Evolutionary conservation across 2,329 filamentous ascomycete species (phyloP).

Genomic region (Aspergillus sp.): DNA sequence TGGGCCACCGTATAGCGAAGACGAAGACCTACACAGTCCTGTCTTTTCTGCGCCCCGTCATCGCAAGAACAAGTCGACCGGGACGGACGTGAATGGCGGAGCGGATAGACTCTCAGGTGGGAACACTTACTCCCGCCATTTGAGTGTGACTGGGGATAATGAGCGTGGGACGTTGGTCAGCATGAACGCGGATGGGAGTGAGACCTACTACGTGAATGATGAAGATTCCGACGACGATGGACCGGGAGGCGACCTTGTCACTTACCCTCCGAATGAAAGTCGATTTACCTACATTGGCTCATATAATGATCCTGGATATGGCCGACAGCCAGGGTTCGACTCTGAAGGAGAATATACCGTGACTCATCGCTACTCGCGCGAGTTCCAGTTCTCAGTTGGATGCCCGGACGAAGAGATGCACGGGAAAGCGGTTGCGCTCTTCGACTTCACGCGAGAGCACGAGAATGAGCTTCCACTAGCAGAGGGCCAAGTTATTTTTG

Average conservation of each 20-base stretch:
- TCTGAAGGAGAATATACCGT: constrained; percentile 34
- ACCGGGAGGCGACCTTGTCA: constrained; percentile 76
- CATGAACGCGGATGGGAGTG: constrained; percentile 68
- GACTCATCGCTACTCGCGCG: constrained; percentile 73
- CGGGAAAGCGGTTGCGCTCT: constrained; percentile 90
- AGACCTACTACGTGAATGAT: constrained; percentile 71
- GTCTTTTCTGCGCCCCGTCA: constrained; percentile 80
- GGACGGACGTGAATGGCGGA: constrained; percentile 38
- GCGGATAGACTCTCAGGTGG: constrained; percentile 50
- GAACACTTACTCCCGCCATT: constrained; percentile 37
- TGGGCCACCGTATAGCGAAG: constrained; percentile 90
- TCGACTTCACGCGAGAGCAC: constrained; percentile 92
- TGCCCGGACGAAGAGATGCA: constrained; percentile 97
- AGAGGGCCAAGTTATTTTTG: constrained; percentile 94
- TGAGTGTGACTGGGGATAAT: constrained; percentile 48
- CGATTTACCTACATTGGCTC: constrained; percentile 53
- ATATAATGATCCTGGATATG: constrained; percentile 40
- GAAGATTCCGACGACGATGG: constrained; percentile 64
- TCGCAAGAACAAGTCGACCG: constrained; percentile 76
- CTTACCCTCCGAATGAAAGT: constrained; percentile 68
- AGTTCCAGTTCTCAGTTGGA: constrained; percentile 93
- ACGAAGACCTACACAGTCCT: constrained; percentile 90
- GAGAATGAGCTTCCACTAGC: constrained; percentile 91
- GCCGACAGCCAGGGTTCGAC: constrained; percentile 32
- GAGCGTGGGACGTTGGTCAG: constrained; percentile 68